Base-by-base conservation (phyloP, 163 green algal genomes). In the Coccomyxa subellipsoidea region DNA sequence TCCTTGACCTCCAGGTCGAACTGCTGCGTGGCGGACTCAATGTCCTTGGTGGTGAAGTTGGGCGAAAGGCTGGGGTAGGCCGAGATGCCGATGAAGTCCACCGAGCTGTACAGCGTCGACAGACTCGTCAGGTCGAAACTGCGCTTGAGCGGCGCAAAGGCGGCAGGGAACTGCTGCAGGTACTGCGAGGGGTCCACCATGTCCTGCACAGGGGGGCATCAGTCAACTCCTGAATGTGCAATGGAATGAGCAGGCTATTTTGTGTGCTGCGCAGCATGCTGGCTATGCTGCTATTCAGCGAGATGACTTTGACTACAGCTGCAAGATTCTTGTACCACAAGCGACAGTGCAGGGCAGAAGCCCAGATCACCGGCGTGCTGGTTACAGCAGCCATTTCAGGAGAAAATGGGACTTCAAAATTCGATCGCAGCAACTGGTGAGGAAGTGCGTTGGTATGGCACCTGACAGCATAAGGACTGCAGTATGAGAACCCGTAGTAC, bases 51-150 rank as follows among this genome's bases (percentile, higher is more conserved):
- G 38, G 38, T 39, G 80, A 84, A 84, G 29, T 54, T 54, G 38
- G 80, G 80, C 15, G 70, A 36, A 29, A 80, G 39, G 80, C 39
- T 75, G 32, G 84, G 71, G 76, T 89, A 89, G 34, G 76, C 76
- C 29, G 40, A 81, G 40, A 89, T 85, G 34, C 85, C 82, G 35
- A 89, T 82, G 69, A 85, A 89, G 69, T 89, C 85, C n/a, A 78
- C 34, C 8, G 31, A 70, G 0, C 75, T 78, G 40, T 85, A 87
- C 29, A 87, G 32, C 0, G n/a, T 31, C n/a, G 76, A 38, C 53
- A 89, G 84, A 69, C 75, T 76, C 0, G 69, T 76, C 18, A 85
- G 53, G 76, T 89, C 82, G 32, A 89, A 89, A 35, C 85, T 54
- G 34, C 37, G 53, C 37, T 84, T 80, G 15, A 85, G 79, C 7